Base-by-base conservation (phyloP, 192 early-diverging fungal genomes). In the Backusella tuberculispora region DNA sequence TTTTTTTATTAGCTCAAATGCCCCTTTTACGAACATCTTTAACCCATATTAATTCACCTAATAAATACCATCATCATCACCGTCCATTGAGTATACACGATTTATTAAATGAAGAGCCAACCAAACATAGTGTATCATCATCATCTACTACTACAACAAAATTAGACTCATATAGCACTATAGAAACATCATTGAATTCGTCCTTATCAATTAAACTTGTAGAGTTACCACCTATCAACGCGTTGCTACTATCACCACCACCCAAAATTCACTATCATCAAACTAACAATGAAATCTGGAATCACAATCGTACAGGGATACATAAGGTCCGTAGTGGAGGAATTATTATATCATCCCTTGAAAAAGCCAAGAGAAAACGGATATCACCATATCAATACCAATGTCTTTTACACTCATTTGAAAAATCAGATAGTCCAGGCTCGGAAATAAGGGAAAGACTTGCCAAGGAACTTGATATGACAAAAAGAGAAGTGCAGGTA, bases 401-500 rank as follows among this genome's bases (percentile, higher is more conserved):
- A 6, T 53, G 50, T 10, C 50, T 53, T 5, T 7, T 53, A 3
- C 50, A 53, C 7, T 53, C n/a, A 9, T 53, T 53, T 53, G 50
- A 53, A 53, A 53, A 7, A 19, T 21, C 50, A 3, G n/a, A 53
- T 53, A 53, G 50, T 9, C 50, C 50, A 53, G 19, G 21, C 50
- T 24, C 50, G 6, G 50, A 53, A 12, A 9, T 53, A 19, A 17
- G 50, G 0, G 50, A 53, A 19, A 53, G n/a, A 53, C 50, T 53
- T 21, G 50, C 19, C 9, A 15, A 21, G n/a, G 50, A 53, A 19
- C 19, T 53, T 15, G 21, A 19, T 9, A 53, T 53, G 50, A 53
- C 50, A 53, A 53, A 53, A 53, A 53, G 50, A 53, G 50, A 53
- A 19, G 50, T 53, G 6, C 50, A 53, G 50, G 50, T 53, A 53